A percentile compares a stretch with the other conserved stretches of the same genome.
Conservation (phyloP, 2,329 filamentous ascomycete genomes). For the Trichoderma endophyticum region DNA sequence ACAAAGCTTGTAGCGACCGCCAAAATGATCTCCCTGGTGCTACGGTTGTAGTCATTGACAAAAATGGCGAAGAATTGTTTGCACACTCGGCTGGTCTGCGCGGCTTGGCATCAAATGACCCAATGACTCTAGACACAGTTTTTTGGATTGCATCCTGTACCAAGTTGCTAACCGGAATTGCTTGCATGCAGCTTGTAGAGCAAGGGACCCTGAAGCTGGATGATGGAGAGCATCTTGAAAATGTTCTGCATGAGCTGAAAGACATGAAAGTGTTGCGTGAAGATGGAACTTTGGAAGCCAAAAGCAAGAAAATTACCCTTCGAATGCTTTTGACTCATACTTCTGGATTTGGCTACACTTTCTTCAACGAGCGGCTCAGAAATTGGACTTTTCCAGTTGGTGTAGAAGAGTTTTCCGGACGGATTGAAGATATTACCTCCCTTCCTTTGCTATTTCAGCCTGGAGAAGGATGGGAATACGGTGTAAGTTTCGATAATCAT, state of each 20-base stretch:
- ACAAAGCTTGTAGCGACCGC: background rate
- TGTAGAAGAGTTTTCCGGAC: background rate
- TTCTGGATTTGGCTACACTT: conserved; percentile 5
- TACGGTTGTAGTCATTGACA: background rate
- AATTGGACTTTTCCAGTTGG: conserved; percentile 2
- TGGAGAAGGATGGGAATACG: conserved; percentile 2
- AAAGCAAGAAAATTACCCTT: background rate
- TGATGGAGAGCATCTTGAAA: background rate
- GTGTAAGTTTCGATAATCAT: background rate
- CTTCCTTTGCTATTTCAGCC: conserved; percentile 1
- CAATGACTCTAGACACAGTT: background rate
- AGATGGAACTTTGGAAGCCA: background rate
- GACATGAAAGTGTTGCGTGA: conserved; percentile 1
- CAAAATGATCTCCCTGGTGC: background rate
- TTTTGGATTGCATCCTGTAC: conserved; percentile 13
- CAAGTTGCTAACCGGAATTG: conserved; percentile 1
- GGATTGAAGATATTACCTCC: background rate
- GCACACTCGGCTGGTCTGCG: conserved; percentile 1
- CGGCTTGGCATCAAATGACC: background rate
- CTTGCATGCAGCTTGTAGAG: conserved; percentile 14
- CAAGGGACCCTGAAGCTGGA: background rate
- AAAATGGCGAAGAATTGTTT: conserved; percentile 6
- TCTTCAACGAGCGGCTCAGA: background rate
- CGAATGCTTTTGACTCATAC: conserved; percentile 7
- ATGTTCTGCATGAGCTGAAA: background rate